Base-by-base conservation (phyloP, 208 protist species). In the Acanthamoeba castellanii region DNA sequence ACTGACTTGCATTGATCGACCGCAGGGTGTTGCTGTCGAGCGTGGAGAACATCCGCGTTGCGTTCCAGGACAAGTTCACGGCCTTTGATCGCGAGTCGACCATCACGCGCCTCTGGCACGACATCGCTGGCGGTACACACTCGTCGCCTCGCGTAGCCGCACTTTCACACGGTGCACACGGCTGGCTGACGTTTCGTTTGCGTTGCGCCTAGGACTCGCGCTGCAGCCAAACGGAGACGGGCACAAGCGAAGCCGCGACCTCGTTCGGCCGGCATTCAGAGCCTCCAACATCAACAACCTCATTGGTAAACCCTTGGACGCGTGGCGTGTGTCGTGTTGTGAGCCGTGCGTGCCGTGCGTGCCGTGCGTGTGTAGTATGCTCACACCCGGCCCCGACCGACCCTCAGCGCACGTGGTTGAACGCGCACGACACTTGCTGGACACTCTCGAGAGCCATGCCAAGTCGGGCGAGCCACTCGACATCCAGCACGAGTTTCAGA, bases 261-360 rank as follows among this genome's bases (percentile, higher is more conserved):
- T 90, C 32, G 82, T 90, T 3, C 50, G 37, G 9, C 82, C 82
- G 16, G 82, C 82, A 3, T 90, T 90, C 59, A n/a, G 82, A 25
- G 82, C 82, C 7, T 70, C 55, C 82, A 90, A 90, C 82, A 90
- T 90, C 82, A 90, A 90, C 52, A 90, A 90, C 59, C 50, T 90
- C 32, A 20, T 90, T 27, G 22, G 82, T 78, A 45, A 6, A 0
- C 32, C 25, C 9, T 25, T 32, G 18, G 55, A 61, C 55, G 20
- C 55, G 55, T 25, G 61, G 1, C 55, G 20, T 22, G 55, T 25
- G 16, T 2, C 55, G 55, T 61, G 55, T 3, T 3, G 37, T 42
- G 37, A 4, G 37, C 37, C 55, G 55, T 61, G 52, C 16, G 55
- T 61, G 55, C 55, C 16, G 55, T 61, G 22, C 59, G 37, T 42